These are phyloP conservation scores for Pythium diclinum DNA, from an alignment of 352 stramenopile species.

Conservation along the genomic window DNA sequence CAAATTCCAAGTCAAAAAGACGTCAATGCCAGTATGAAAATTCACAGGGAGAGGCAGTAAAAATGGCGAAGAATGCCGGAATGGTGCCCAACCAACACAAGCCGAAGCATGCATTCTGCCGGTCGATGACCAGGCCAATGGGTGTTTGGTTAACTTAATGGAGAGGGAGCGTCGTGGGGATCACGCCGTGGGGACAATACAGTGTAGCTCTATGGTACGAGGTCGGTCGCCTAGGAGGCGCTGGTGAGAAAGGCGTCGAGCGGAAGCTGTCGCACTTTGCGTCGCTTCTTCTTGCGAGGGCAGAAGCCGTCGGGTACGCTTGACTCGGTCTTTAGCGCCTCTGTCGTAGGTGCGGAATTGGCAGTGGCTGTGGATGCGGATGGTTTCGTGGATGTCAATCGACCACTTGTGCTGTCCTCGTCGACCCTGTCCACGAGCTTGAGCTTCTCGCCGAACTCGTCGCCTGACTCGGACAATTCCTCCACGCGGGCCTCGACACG, in stretches of 20 bases:
- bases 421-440: conserved; percentile 20
- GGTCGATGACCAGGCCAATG: background rate
- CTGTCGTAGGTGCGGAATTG: background rate
- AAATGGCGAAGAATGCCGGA: conserved; percentile 3
- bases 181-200: background rate
- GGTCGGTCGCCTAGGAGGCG: conserved; percentile 3
- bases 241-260: conserved; percentile 49
- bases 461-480: conserved; percentile 45
- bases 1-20: conserved; percentile 25
- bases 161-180: background rate
- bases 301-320: background rate
- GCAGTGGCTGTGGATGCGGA: background rate
- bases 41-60: background rate
- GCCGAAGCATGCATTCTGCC: no score
- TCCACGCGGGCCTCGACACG: conserved; percentile 23
- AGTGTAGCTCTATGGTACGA: conserved; percentile 8
- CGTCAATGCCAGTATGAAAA: background rate
- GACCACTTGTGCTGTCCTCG: background rate
- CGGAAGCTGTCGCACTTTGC: conserved; percentile 46
- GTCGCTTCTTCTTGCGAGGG: conserved; percentile 35
- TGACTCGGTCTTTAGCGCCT: background rate
- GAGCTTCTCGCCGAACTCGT: conserved; percentile 28
- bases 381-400: background rate
- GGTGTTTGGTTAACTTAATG: background rate
- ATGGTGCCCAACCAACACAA: background rate